phyloP scores from a whole-genome alignment of 2,329 filamentous ascomycete genomes.

The Aschersonia sp. region DNA sequence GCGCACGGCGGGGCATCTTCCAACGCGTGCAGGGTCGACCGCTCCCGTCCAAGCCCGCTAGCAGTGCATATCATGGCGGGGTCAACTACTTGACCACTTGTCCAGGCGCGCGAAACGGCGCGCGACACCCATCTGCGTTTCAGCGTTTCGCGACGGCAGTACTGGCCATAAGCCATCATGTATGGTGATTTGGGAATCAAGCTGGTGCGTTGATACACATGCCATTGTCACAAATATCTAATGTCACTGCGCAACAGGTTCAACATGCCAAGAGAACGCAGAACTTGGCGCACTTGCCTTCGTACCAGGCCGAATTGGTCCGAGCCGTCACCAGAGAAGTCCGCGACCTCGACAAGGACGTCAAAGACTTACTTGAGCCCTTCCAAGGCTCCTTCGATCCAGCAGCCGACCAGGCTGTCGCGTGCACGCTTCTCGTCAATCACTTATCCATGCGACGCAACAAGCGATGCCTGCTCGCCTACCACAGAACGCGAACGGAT shows the following conservation, averaged over 20 bases:
- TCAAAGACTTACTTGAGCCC: slow-evolving; percentile 62
- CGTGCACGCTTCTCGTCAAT: slow-evolving; percentile 80
- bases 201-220: slow-evolving; percentile 39
- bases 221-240: background rate
- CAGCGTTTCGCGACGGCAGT: background rate
- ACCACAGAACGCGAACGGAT: slow-evolving; percentile 79
- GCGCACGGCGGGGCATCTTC: too few relatives aligned
- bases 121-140: too few relatives aligned
- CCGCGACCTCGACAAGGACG: slow-evolving; percentile 80
- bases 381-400: slow-evolving; percentile 81
- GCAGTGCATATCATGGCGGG: too few relatives aligned
- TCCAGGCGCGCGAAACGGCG: too few relatives aligned
- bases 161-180: slow-evolving; percentile 32
- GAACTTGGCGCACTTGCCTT: slow-evolving; percentile 69
- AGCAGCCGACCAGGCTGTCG: slow-evolving; percentile 64
- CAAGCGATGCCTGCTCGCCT: slow-evolving; percentile 88
- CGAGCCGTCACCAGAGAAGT: slow-evolving; percentile 82
- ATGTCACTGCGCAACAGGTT: slow-evolving; percentile 40
- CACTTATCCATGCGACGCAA: slow-evolving; percentile 92
- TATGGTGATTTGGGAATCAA: slow-evolving; percentile 82
- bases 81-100: too few relatives aligned
- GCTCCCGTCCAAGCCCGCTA: too few relatives aligned
- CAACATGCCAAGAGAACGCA: slow-evolving; percentile 93
- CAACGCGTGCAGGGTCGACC: too few relatives aligned
- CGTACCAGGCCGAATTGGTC: slow-evolving; percentile 85